Evolutionary conservation across 140 eudicot species (phyloP).

Genomic region (Cichorium intybus): DNA sequence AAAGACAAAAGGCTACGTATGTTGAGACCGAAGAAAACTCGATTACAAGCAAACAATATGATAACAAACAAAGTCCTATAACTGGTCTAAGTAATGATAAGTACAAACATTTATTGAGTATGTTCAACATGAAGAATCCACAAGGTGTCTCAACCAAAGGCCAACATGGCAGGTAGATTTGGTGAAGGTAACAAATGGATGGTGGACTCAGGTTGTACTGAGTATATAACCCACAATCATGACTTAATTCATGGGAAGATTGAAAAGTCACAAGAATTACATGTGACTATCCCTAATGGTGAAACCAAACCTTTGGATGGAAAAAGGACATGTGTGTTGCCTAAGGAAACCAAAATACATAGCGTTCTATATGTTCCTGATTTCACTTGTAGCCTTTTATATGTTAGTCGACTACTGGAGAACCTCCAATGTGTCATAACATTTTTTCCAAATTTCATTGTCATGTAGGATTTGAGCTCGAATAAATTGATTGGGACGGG

Average conservation of each 20-base stretch:
- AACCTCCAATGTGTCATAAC: no score
- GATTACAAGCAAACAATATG: no score
- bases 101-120: no score
- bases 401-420: no score
- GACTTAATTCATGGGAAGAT: not conserved
- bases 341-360: not conserved
- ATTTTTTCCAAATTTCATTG: no score
- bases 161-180: constrained; percentile 13
- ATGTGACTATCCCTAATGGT: not conserved
- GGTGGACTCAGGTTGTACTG: not conserved
- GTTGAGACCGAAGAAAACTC: not conserved
- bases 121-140: no score
- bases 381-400: not conserved
- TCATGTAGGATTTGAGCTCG: no score
- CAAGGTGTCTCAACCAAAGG: not conserved
- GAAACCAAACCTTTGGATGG: not conserved
- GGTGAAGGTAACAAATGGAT: not conserved
- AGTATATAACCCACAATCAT: not conserved
- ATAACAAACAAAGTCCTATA: no score
- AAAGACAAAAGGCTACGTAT: not conserved
- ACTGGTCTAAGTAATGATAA: no score
- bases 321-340: not conserved
- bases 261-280: not conserved
- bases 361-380: not conserved
- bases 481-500: no score